Evolutionary conservation across 441 rosid genomes (phyloP).

Genomic region (Euphorbia schlechtendalii): DNA sequence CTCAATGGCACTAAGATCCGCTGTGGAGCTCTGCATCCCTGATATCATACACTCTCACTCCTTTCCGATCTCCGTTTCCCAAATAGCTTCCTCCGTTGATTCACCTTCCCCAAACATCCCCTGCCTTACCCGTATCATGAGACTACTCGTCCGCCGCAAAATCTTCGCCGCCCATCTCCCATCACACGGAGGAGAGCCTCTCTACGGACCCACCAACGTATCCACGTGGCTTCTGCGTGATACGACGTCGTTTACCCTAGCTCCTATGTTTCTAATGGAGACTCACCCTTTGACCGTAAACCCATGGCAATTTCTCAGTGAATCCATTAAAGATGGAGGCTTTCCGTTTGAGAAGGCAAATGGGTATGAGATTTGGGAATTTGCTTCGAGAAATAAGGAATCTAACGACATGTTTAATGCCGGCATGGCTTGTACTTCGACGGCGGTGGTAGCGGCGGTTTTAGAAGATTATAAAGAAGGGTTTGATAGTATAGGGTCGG

Average conservation of each 20-base stretch:
- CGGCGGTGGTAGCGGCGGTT: constrained; percentile 15
- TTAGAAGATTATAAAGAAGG: constrained; percentile 24
- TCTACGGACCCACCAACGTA: constrained; percentile 21
- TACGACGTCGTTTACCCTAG: constrained; percentile 14
- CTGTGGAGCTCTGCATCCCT: constrained; percentile 35
- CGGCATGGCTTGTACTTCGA: constrained; percentile 27
- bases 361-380: constrained; percentile 34
- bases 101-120: constrained; percentile 18
- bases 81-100: constrained; percentile 24
- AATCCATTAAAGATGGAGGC: constrained; percentile 35
- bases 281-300: constrained; percentile 15
- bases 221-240: constrained; percentile 31
- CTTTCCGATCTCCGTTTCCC: constrained; percentile 26
- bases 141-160: constrained; percentile 26
- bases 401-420: constrained; percentile 29
- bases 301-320: constrained; percentile 30
- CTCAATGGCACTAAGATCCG: constrained; percentile 31
- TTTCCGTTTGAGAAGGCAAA: constrained; percentile 32
- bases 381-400: constrained; percentile 23
- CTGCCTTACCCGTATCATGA: constrained; percentile 34
- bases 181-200: constrained; percentile 16
- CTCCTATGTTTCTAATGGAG: constrained; percentile 23
- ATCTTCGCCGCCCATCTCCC: constrained; percentile 23
- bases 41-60: constrained; percentile 34
- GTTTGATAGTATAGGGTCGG: constrained; percentile 14